Evolutionary conservation across 768 basidiomycete genomes (phyloP).

Genomic region (Suillus americanus): DNA sequence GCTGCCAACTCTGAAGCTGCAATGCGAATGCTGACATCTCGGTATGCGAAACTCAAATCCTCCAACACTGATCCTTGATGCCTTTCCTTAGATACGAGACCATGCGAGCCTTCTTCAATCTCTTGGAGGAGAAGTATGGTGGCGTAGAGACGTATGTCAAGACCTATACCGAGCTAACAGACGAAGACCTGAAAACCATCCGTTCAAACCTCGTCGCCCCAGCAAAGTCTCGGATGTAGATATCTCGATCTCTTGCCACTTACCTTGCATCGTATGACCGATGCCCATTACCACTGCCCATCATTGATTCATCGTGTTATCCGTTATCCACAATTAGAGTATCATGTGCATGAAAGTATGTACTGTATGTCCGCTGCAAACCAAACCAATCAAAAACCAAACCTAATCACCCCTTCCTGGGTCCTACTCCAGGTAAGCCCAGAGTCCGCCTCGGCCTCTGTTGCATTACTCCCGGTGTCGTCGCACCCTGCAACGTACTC

Average conservation of each 20-base stretch:
- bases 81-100: slow-evolving; percentile 57
- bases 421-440: slow-evolving; percentile 36
- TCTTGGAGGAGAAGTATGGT: slow-evolving; percentile 64
- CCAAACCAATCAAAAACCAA: background rate
- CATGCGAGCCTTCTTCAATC: slow-evolving; percentile 68
- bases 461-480: slow-evolving; percentile 23
- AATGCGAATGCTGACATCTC: slow-evolving; percentile 80
- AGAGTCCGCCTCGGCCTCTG: slow-evolving; percentile 43
- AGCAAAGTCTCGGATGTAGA: slow-evolving; percentile 31
- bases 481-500: slow-evolving; percentile 33
- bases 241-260: background rate
- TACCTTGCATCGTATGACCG: background rate
- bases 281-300: background rate
- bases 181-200: slow-evolving; percentile 62
- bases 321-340: background rate
- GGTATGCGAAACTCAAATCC: slow-evolving; percentile 41
- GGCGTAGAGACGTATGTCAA: slow-evolving; percentile 66
- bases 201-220: slow-evolving; percentile 53
- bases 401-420: slow-evolving; percentile 21
- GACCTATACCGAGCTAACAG: slow-evolving; percentile 53
- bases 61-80: background rate
- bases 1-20: slow-evolving; percentile 73
- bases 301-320: background rate
- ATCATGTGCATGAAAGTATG: slow-evolving; percentile 1
- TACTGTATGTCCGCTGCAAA: background rate